Evolutionary conservation across 179 eudicot species (phyloP), one percentile per base, ranked within the genome.

Genomic region (Pouteria campechiana): DNA sequence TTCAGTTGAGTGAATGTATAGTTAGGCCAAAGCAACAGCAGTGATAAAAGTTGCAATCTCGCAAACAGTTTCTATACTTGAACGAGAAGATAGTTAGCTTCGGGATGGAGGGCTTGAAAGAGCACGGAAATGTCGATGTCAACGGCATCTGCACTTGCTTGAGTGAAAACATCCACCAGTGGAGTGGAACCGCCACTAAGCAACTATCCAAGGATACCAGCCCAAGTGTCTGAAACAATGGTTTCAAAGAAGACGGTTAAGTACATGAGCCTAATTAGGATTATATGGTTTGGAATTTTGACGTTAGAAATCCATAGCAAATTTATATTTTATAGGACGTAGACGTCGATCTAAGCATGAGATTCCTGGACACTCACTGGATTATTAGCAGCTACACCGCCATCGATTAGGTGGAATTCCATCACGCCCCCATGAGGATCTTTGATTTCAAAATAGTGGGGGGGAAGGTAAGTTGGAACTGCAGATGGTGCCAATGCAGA

Each of bases 371-470:
- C 20, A 28, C 10, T 7, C 25, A 65, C 73, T 45, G 78, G 78
- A 55, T 72, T 67, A 25, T 63, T 67, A 10, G 74, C 78, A 5
- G 78, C 78, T 6, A 72, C 62, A 0, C 78, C 78, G 18, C 78
- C 41, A 45, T 71, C 76, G 6, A 71, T 57, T 35, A 71, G 76
- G 67, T 65, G 50, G 56, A 71, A 71, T 15, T 71, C 59, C 27
- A 43, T 64, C 52, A 57, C 38, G 39, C 51, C 62, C 16, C 71
- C 74, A 3, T 39, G 25, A 2, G 21, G 18, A 37, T 38, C 48
- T 36, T 37, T 6, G 29, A 57, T 71, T 37, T 57, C 30, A 32
- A 71, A 71, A 24, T 35, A 37, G 37, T 61, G 45, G 6, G 69
- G 35, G 0, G 76, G 76, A 4, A 71, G 43, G 20, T 57, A 11